A percentile compares a stretch with the other conserved stretches of the same genome.
These are phyloP conservation scores for Erysimum cheiri DNA, from an alignment of 441 rosid species.

Conservation along the genomic window DNA sequence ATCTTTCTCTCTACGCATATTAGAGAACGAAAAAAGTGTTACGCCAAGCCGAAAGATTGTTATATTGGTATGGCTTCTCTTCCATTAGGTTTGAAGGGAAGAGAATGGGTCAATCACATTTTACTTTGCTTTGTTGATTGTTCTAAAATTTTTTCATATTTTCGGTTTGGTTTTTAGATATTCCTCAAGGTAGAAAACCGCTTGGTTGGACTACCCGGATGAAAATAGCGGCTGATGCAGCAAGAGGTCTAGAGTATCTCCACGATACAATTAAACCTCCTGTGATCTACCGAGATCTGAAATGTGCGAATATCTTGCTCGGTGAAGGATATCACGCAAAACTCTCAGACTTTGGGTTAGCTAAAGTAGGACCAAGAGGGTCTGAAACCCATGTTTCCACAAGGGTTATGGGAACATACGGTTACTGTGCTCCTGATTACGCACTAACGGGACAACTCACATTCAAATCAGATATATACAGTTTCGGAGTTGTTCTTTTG, in stretches of 20 bases:
- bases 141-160: not conserved
- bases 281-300: slow-evolving; percentile 69
- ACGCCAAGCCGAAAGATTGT: not conserved
- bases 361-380: slow-evolving; percentile 74
- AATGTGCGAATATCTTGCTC: slow-evolving; percentile 67
- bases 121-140: slow-evolving; percentile 4
- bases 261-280: slow-evolving; percentile 64
- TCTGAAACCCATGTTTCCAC: slow-evolving; percentile 73
- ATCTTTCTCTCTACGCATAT: not conserved
- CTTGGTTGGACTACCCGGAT: slow-evolving; percentile 61
- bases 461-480: slow-evolving; percentile 69
- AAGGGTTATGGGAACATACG: slow-evolving; percentile 78
- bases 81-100: too few relatives aligned
- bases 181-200: slow-evolving; percentile 42
- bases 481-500: slow-evolving; percentile 71
- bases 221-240: slow-evolving; percentile 74
- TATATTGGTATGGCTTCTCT: not conserved
- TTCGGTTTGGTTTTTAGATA: slow-evolving; percentile 47
- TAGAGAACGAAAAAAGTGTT: not conserved
- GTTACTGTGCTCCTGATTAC: slow-evolving; percentile 79
- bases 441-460: slow-evolving; percentile 79
- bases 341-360: slow-evolving; percentile 76
- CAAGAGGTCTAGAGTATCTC: slow-evolving; percentile 67
- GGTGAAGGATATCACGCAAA: slow-evolving; percentile 59
- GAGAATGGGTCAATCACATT: too few relatives aligned